These are phyloP conservation scores for Verticillium dahliae DNA, from an alignment of 2,329 filamentous ascomycete genomes.

Conservation along the genomic window DNA sequence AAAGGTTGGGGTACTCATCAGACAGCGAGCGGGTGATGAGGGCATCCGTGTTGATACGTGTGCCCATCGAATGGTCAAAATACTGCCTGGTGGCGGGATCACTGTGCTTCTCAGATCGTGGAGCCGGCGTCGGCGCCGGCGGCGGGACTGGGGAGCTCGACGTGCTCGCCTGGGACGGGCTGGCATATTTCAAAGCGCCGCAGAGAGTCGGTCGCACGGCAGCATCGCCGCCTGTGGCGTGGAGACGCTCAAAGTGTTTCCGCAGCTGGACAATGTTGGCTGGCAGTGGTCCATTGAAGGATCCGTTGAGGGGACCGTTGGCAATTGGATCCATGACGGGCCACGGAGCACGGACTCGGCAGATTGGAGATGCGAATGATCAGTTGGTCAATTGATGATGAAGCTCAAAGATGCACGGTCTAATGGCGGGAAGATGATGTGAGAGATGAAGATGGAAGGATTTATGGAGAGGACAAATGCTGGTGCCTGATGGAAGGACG, in stretches of 20 bases:
- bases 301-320: background rate
- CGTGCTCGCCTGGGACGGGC: background rate
- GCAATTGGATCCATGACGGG: background rate
- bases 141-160: too few relatives aligned
- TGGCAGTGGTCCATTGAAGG: background rate
- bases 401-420: background rate
- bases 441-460: background rate
- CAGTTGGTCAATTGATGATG: background rate
- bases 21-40: slow-evolving; percentile 32
- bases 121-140: background rate
- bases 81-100: slow-evolving; percentile 18
- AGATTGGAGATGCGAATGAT: background rate
- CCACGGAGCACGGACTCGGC: background rate
- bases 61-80: slow-evolving; percentile 33
- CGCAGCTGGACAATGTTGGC: background rate
- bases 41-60: slow-evolving; percentile 34
- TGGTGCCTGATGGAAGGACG: background rate
- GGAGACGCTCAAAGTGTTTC: background rate
- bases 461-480: background rate
- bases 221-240: background rate
- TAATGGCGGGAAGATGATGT: background rate
- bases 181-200: background rate
- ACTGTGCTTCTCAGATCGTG: background rate
- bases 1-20: slow-evolving; percentile 33
- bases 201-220: background rate